Evolutionary conservation across 148 eudicot genomes (phyloP).

Genomic region (Heliamphora exappendiculata): DNA sequence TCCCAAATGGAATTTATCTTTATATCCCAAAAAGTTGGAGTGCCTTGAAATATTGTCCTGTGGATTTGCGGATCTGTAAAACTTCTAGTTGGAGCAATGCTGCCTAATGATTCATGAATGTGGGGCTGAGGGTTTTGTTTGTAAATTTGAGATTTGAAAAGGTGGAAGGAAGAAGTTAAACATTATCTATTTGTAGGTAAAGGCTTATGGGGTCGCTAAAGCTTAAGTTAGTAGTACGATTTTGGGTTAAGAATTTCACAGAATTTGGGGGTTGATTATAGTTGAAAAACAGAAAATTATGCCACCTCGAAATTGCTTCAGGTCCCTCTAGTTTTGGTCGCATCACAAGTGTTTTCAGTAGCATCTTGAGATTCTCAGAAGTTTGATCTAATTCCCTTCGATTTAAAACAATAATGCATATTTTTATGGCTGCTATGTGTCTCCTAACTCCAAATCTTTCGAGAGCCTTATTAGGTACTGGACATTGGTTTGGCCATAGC

Average conservation of each 20-base stretch:
- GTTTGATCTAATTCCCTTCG: not conserved
- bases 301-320: not conserved
- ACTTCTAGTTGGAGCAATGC: not conserved
- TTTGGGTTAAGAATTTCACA: too few relatives aligned
- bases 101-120: not conserved
- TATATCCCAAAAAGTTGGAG: not conserved
- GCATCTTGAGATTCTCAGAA: not conserved
- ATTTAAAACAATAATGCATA: not conserved
- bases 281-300: not conserved
- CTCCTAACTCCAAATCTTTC: not conserved
- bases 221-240: not conserved
- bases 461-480: not conserved
- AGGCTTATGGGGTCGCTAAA: not conserved
- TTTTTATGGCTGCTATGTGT: not conserved
- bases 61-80: not conserved
- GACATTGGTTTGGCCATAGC: not conserved
- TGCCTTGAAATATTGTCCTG: not conserved
- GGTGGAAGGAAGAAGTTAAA: too few relatives aligned
- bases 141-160: too few relatives aligned
- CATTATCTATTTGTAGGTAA: too few relatives aligned
- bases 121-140: not conserved
- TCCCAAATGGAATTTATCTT: not conserved
- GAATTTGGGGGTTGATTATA: not conserved
- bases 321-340: too few relatives aligned
- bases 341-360: too few relatives aligned